A percentile compares a stretch with the other conserved stretches of the same genome.
Conservation (phyloP, 768 basidiomycete species). For the Russula vinacea region DNA sequence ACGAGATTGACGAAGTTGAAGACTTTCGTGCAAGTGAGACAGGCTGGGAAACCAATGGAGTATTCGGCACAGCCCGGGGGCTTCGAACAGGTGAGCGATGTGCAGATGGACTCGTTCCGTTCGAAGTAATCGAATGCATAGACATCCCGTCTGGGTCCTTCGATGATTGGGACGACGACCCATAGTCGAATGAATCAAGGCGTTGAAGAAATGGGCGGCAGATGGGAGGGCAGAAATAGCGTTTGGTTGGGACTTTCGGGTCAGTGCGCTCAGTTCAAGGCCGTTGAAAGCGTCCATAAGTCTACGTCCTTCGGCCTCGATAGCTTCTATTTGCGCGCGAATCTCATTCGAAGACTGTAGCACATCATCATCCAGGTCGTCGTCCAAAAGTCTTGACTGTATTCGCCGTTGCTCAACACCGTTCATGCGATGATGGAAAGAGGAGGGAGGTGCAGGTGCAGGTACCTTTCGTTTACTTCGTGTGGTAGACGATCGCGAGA, state of each 20-base stretch:
- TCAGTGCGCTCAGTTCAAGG: constrained; percentile 66
- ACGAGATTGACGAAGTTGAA: constrained; percentile 30
- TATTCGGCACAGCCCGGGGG: constrained; percentile 11
- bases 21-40: constrained; percentile 26
- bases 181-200: constrained; percentile 18
- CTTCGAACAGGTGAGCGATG: constrained; percentile 24
- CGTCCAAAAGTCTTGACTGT: constrained; percentile 35
- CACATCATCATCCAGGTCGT: constrained; percentile 53
- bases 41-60: constrained; percentile 26
- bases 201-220: constrained; percentile 28
- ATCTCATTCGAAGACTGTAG: constrained; percentile 61
- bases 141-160: constrained; percentile 30
- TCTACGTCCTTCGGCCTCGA: constrained; percentile 68
- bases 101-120: constrained; percentile 27
- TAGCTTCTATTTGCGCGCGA: constrained; percentile 58
- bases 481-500: constrained; percentile 40
- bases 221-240: constrained; percentile 31
- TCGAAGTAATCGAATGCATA: constrained; percentile 28
- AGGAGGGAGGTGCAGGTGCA: constrained; percentile 34
- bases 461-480: constrained; percentile 26
- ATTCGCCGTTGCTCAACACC: constrained; percentile 26
- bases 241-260: constrained; percentile 43
- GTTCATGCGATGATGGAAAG: constrained; percentile 33
- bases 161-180: constrained; percentile 16
- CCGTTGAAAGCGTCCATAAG: constrained; percentile 80